Evolutionary conservation across 2,329 filamentous ascomycete genomes (phyloP).

Genomic region (Keithomyces neogunnii): DNA sequence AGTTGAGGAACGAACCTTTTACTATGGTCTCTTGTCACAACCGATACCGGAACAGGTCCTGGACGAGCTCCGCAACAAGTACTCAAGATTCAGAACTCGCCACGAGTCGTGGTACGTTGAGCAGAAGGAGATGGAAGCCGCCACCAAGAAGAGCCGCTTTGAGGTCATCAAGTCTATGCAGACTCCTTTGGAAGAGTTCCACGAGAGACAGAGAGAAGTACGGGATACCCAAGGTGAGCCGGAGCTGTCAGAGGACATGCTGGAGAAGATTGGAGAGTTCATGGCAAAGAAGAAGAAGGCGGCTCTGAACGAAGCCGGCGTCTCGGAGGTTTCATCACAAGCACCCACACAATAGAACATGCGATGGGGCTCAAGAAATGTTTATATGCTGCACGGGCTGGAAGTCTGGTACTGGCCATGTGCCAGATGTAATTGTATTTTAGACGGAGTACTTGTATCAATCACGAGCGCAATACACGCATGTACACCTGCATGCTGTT

Average conservation of each 20-base stretch:
- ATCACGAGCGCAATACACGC: conserved; percentile 13
- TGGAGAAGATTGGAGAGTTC: conserved; percentile 53
- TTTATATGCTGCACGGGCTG: not conserved
- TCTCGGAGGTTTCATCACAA: conserved; percentile 21
- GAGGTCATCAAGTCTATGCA: conserved; percentile 31
- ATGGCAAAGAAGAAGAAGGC: conserved; percentile 46
- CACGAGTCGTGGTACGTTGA: conserved; percentile 68
- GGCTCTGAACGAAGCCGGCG: conserved; percentile 28
- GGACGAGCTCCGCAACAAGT: conserved; percentile 79
- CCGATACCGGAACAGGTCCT: conserved; percentile 75
- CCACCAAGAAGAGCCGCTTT: conserved; percentile 27
- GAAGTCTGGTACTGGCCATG: not conserved
- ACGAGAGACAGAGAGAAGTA: conserved; percentile 42
- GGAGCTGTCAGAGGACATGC: conserved; percentile 47
- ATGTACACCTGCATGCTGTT: not conserved
- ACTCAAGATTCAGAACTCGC: conserved; percentile 70
- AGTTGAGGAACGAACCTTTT: conserved; percentile 67
- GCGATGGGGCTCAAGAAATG: not conserved
- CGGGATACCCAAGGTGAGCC: conserved; percentile 47
- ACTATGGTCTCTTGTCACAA: conserved; percentile 65
- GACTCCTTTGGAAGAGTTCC: conserved; percentile 52
- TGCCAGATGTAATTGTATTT: conserved; percentile 23
- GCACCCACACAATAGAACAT: not conserved
- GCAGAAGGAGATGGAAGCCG: conserved; percentile 52
- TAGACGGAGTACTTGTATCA: conserved; percentile 19